Conservation (phyloP, 176 grass and related monocot genomes). For the Aegilops sharonensis region DNA sequence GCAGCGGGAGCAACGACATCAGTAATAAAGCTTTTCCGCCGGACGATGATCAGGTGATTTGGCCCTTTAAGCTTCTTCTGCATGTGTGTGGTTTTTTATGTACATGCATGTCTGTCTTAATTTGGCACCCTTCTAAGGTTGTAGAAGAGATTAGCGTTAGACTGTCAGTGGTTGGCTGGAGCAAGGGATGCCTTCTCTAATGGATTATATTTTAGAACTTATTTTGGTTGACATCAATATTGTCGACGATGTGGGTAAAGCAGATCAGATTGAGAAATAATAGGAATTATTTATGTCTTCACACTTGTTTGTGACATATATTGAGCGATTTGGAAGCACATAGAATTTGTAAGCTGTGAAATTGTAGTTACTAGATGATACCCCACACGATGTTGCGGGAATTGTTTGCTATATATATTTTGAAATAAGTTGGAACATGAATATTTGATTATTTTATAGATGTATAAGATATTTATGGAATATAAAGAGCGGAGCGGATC, state of each 20-base stretch:
- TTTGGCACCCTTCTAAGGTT: neutral
- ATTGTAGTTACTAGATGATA: too few relatives aligned
- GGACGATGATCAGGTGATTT: slow-evolving; percentile 48
- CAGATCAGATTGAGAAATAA: neutral
- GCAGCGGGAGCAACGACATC: slow-evolving; percentile 42
- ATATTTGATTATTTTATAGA: too few relatives aligned
- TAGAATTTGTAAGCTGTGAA: slow-evolving; percentile 2
- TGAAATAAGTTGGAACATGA: too few relatives aligned
- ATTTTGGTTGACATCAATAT: neutral
- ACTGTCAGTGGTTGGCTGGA: neutral
- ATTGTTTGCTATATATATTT: too few relatives aligned
- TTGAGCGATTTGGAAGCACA: neutral
- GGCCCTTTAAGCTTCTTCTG: neutral
- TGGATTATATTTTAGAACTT: neutral
- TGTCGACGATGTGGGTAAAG: neutral
- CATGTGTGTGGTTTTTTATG: neutral
- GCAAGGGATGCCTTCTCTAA: neutral
- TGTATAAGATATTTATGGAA: too few relatives aligned
- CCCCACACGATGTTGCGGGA: too few relatives aligned
- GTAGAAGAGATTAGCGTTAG: neutral
- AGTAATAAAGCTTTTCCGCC: slow-evolving; percentile 43
- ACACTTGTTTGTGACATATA: neutral
- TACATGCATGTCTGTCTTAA: slow-evolving; percentile 17
- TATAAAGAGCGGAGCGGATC: too few relatives aligned
- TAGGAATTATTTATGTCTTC: neutral